Percentiles rank a stretch among this genome's conserved stretches.
These are phyloP conservation scores for Talinum fruticosum DNA, from an alignment of 148 eudicot genomes.

Conservation along the genomic window DNA sequence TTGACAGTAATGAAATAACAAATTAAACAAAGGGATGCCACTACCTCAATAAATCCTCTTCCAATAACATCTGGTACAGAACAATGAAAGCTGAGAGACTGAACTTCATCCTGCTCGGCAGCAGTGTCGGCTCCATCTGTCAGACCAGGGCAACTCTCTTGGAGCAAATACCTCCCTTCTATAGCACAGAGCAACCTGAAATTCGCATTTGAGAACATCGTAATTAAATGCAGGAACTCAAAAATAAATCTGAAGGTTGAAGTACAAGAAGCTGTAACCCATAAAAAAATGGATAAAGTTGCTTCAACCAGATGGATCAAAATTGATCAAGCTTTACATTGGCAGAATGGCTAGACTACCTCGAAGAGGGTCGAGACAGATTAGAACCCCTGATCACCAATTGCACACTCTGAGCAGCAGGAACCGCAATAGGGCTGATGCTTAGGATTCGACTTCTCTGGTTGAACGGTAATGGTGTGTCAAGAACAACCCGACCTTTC, in stretches of 20 bases:
- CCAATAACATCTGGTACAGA: conserved; percentile 63
- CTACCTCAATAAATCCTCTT: conserved; percentile 96
- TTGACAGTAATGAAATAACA: not conserved
- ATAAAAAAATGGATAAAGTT: not conserved
- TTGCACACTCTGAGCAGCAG: conserved; percentile 48
- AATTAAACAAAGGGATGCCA: not conserved
- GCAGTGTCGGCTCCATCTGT: conserved; percentile 36
- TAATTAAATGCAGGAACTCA: too few relatives aligned
- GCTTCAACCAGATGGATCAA: not conserved
- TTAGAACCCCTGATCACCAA: conserved; percentile 67
- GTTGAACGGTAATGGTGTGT: conserved; percentile 53
- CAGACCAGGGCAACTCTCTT: conserved; percentile 48
- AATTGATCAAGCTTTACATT: not conserved
- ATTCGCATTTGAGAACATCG: not conserved
- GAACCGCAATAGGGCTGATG: conserved; percentile 82
- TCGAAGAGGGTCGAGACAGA: conserved; percentile 54
- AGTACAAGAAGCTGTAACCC: not conserved
- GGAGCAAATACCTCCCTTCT: conserved; percentile 72
- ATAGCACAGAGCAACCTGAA: conserved; percentile 77
- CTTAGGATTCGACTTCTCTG: conserved; percentile 47
- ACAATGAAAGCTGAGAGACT: conserved; percentile 59
- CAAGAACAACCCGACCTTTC: conserved; percentile 75
- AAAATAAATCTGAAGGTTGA: conserved; percentile 4
- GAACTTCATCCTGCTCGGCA: conserved; percentile 42
- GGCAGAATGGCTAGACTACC: conserved; percentile 39